Base-by-base conservation (phyloP, 2,329 filamentous ascomycete species). In the Scorias spongiosa region DNA sequence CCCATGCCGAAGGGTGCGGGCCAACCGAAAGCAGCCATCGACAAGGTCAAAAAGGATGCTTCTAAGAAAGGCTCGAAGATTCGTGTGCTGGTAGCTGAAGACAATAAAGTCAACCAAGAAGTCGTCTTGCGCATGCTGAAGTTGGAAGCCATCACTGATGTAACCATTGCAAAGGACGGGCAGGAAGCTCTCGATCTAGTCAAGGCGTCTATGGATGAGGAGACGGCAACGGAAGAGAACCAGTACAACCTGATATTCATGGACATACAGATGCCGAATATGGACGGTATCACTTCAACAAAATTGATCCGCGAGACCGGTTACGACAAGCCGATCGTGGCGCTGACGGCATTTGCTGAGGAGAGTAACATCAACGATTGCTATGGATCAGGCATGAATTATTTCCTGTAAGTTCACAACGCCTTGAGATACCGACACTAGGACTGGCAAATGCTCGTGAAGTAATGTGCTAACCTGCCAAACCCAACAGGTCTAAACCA, bases 251-350 rank as follows among this genome's bases (percentile, higher is more conserved):
- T 95, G 20, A 89, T 95, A 49, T 91, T 94, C 57, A 95, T 94
- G 88, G 88, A 95, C 55, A 81, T 94, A 2, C 57, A 84, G 63
- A 95, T 95, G 88, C 88, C 88, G 2, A 93, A 91, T 49, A 73
- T 95, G 11, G 87, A 94, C 56, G 88, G 88, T 1, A 67, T 95
- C 18, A 81, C 94, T 59, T 88, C 82, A 40, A 94, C 88, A 1
- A 75, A 81, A 9, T 68, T 93, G 29, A 94, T 95, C 53, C 77
- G 88, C 6, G 70, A 86, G 58, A 83, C 89, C 68, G 88, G 88
- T 1, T 95, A 91, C 63, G 78, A 75, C 10, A 82, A 83, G 1
- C 88, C 88, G 0, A 94, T 95, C 48, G 86, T 95, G 11, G 88
- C 88, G 0, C 66, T 95, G 39, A 93, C 87, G 10, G 88, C 88